Evolutionary conservation across 805 yeast genomes (phyloP), one percentile per base, ranked within the genome.

Genomic region (Saturnispora zaruensis): DNA sequence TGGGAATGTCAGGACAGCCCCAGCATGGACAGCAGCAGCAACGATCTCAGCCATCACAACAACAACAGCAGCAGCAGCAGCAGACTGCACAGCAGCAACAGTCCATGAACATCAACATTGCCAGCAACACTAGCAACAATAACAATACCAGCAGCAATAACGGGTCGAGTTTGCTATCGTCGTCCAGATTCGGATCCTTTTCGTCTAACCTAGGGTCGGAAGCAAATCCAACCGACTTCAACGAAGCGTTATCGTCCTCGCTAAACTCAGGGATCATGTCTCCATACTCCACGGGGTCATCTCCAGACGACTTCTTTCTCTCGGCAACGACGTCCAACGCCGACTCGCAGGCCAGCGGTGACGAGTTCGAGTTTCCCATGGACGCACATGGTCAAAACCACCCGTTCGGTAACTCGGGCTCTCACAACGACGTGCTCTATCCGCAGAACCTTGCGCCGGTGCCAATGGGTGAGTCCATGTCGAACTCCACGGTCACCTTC

Each of bases 251-350:
- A 54, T 52, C 56, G 7, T 58, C 62, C 42, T 59, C 63, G 21
- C 54, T 64, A 40, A 58, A 59, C 37, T 62, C 68, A 2, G 61
- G 64, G 0, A 59, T 63, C 4, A 46, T 66, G 23, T 66, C 70
- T 3, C 70, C 71, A 8, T 66, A 64, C 49, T 64, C 68, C 8
- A 56, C 63, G 8, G 71, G 68, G 6, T 67, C 71, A 1, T 66
- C 70, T 3, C 71, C 71, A 4, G 71, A 66, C 45, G 67, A 59
- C 16, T 59, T 65, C 41, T 56, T 66, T n/a, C 55, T 64, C 7
- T 54, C 54, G 23, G 49, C 56, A 32, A 50, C 58, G 6, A 51
- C 48, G 24, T 45, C 51, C 32, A 52, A 54, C 36, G 53, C 50
- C 8, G 57, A 49, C 37, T 54, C 57, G 21, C 56, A 53, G 43